Evolutionary conservation across 768 basidiomycete genomes (phyloP).

Genomic region (Agaricus sinodeliciosus): DNA sequence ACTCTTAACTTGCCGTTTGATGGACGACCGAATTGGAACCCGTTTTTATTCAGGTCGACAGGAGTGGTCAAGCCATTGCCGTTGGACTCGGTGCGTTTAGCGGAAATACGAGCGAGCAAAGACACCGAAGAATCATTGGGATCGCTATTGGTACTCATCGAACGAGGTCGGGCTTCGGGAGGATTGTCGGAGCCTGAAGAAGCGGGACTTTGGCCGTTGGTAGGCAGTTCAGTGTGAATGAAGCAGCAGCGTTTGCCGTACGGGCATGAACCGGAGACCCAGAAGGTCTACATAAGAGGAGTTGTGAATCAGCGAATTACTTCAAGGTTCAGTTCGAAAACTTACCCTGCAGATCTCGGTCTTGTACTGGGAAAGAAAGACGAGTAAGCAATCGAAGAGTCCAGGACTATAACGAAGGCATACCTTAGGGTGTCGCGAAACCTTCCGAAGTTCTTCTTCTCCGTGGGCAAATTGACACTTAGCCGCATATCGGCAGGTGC

Average conservation of each 20-base stretch:
- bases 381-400: slow-evolving; percentile 14
- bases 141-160: slow-evolving; percentile 72
- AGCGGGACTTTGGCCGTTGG: slow-evolving; percentile 34
- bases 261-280: slow-evolving; percentile 89
- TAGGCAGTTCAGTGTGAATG: slow-evolving; percentile 83
- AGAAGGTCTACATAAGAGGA: slow-evolving; percentile 61
- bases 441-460: slow-evolving; percentile 78
- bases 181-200: slow-evolving; percentile 41
- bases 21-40: slow-evolving; percentile 52
- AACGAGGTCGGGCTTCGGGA: slow-evolving; percentile 54
- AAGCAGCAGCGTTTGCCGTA: slow-evolving; percentile 93
- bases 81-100: slow-evolving; percentile 47
- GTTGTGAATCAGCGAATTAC: slow-evolving; percentile 10
- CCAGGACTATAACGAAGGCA: slow-evolving; percentile 13
- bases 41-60: slow-evolving; percentile 40
- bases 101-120: slow-evolving; percentile 69
- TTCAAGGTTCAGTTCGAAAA: slow-evolving; percentile 8
- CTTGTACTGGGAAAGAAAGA: slow-evolving; percentile 57
- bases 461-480: slow-evolving; percentile 96
- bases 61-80: slow-evolving; percentile 41
- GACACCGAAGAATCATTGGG: slow-evolving; percentile 69
- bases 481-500: slow-evolving; percentile 73
- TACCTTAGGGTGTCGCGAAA: slow-evolving; percentile 88
- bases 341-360: slow-evolving; percentile 88
- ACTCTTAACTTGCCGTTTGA: slow-evolving; percentile 68